Base-by-base conservation (phyloP, 192 early-diverging fungal species). In the Podila clonocystis region DNA sequence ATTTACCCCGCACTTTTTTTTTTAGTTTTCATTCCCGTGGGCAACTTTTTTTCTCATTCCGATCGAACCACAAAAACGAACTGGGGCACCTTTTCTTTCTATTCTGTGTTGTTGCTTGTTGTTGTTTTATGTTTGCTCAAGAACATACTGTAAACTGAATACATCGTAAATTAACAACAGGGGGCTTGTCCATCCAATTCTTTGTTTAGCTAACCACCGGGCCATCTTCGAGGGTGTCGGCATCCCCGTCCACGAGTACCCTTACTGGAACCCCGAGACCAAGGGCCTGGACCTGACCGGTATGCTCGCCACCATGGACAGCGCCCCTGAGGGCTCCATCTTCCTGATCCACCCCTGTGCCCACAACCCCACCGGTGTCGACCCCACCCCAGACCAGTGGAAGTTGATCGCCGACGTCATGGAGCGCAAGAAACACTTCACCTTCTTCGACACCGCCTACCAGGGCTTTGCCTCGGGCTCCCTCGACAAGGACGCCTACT, bases 371-470 rank as follows among this genome's bases (percentile, higher is more conserved):
- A 99, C 98, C 0, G 98, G 98, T 82, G 96, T 99, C 49, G 98
- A 99, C 78, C 98, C 98, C 28, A 95, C 97, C 2, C 86, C 89
- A 24, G 95, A 93, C 62, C 95, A 99, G 83, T 99, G 98, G 98
- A 91, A 91, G 83, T 79, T 85, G 59, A 97, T 99, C 68, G 96
- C 97, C 29, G 90, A 93, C 29, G 90, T 95, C 15, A 92, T 96
- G 83, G 83, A 85, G 79, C 82, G 87, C 67, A 93, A 93, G 71
- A 63, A 72, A 20, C 97, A 95, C 75, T 94, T 98, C 78, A 92
- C 95, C 22, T 98, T 99, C 90, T 98, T 99, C 73, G 98, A 99
- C 84, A 96, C 93, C 83, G 98, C 98, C 28, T 99, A 99, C 90
- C 97, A 98, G 88, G 98, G 98, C 8, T 99, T 99, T 82, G 97